Evolutionary conservation across 768 basidiomycete genomes (phyloP), one percentile per base, ranked within the genome.

Genomic region (Exidia glandulosa): DNA sequence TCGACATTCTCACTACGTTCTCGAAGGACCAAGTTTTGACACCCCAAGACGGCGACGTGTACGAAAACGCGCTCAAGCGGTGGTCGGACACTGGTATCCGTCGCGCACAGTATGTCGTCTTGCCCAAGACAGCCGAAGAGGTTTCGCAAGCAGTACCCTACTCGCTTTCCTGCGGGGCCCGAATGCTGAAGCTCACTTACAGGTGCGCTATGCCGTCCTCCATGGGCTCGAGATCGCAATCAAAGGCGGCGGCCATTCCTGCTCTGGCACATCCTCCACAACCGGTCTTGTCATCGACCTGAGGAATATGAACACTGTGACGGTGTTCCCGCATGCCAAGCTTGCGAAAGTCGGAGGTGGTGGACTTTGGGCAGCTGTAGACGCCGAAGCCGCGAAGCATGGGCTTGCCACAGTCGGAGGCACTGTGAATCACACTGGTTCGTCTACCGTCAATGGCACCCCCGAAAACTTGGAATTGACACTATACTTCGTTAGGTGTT

Each of bases 101-200:
- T 45, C 41, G 41, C 19, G 41, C 41, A 23, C 41, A 45, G 41
- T 57, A 36, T 32, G 54, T 66, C 30, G 31, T 55, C 16, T 65
- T 61, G 41, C 64, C 64, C 14, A 66, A 63, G 56, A 57, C 61
- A 31, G 64, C 63, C 10, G 57, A 61, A 30, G 68, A 68, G 52
- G 65, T 69, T 29, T 52, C 63, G 14, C 27, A 19, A 12, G 65
- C 65, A n/a, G 34, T 68, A 32, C 30, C 36, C n/a, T n/a, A n/a
- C n/a, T n/a, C n/a, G n/a, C n/a, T n/a, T n/a, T n/a, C n/a, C n/a
- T n/a, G n/a, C n/a, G n/a, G n/a, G n/a, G n/a, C n/a, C n/a, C n/a
- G n/a, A n/a, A n/a, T n/a, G n/a, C n/a, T n/a, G n/a, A n/a, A n/a
- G n/a, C n/a, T n/a, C n/a, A n/a, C n/a, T n/a, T n/a, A n/a, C n/a